These are phyloP conservation scores for Venustampulla echinocandica DNA, from an alignment of 495 filamentous ascomycete species.

Conservation along the genomic window DNA sequence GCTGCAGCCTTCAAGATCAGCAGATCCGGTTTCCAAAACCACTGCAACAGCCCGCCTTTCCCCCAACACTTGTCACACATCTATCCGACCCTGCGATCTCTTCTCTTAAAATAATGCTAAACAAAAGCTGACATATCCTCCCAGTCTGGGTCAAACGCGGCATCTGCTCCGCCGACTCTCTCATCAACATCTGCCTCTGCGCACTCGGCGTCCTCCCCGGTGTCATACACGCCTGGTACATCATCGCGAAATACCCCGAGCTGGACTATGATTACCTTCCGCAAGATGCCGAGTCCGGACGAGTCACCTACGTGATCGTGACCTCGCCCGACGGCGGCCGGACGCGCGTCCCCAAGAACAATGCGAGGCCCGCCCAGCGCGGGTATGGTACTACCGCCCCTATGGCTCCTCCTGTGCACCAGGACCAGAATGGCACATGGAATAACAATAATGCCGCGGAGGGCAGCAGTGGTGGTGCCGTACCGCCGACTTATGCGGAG, in stretches of 20 bases:
- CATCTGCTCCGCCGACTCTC: slow-evolving; percentile 82
- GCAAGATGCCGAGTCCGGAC: slow-evolving; percentile 46
- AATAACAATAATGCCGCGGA: slow-evolving; percentile 15
- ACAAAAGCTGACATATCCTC: slow-evolving; percentile 19
- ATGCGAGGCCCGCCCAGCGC: slow-evolving; percentile 1
- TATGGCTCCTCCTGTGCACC: slow-evolving; percentile 19
- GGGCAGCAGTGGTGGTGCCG: slow-evolving; percentile 18
- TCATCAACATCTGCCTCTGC: slow-evolving; percentile 94
- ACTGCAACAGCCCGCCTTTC: slow-evolving; percentile 9
- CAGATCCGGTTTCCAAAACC: slow-evolving; percentile 1
- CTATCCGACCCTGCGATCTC: slow-evolving; percentile 3
- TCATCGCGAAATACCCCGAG: slow-evolving; percentile 86
- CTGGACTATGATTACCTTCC: slow-evolving; percentile 54
- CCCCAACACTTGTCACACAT: slow-evolving; percentile 3
- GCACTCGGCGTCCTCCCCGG: slow-evolving; percentile 84
- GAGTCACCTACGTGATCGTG: slow-evolving; percentile 65
- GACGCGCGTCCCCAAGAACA: slow-evolving; percentile 9
- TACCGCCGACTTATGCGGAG: slow-evolving; percentile 22
- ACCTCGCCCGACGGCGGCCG: slow-evolving; percentile 22
- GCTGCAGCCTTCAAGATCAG: slow-evolving; percentile 2
- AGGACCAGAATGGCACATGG: slow-evolving; percentile 21
- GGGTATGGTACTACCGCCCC: slow-evolving; percentile 20
- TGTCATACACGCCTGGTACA: slow-evolving; percentile 95
- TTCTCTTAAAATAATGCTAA: slow-evolving; percentile 13
- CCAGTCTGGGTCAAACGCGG: slow-evolving; percentile 93